phyloP scores from a whole-genome alignment of 768 basidiomycete genomes.

The Podaxis mareebaensis region DNA sequence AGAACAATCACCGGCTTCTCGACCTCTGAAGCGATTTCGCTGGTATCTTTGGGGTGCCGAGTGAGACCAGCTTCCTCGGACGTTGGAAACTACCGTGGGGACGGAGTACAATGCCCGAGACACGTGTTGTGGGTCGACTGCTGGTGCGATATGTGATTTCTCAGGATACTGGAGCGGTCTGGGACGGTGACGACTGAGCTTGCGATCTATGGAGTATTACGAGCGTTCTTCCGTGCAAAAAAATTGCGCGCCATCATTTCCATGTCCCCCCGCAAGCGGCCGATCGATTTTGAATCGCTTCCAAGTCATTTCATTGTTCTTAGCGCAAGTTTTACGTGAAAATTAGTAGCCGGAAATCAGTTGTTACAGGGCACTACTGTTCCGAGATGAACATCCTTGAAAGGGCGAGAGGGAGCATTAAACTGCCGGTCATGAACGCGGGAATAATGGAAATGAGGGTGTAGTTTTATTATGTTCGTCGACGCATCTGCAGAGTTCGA shows the following conservation, averaged over 20 bases:
- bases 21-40: not conserved
- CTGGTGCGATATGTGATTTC: not conserved
- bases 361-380: not conserved
- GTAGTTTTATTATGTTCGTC: not conserved
- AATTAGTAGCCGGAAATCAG: not conserved
- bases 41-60: not conserved
- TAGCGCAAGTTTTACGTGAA: not conserved
- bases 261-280: not conserved
- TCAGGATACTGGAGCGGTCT: not conserved
- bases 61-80: not conserved
- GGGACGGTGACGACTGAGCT: no score
- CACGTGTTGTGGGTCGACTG: constrained; percentile 2
- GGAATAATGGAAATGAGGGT: not conserved
- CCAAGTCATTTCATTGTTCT: not conserved
- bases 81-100: constrained; percentile 1
- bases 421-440: not conserved
- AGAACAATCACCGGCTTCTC: not conserved
- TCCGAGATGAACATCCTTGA: not conserved
- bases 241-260: no score
- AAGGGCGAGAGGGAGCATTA: not conserved
- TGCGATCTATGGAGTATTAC: no score
- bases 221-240: no score
- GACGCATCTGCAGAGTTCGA: not conserved
- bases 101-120: not conserved
- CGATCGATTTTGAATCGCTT: not conserved